Base-by-base conservation (phyloP, 208 protist genomes). In the Wallacemonas collosoma region DNA sequence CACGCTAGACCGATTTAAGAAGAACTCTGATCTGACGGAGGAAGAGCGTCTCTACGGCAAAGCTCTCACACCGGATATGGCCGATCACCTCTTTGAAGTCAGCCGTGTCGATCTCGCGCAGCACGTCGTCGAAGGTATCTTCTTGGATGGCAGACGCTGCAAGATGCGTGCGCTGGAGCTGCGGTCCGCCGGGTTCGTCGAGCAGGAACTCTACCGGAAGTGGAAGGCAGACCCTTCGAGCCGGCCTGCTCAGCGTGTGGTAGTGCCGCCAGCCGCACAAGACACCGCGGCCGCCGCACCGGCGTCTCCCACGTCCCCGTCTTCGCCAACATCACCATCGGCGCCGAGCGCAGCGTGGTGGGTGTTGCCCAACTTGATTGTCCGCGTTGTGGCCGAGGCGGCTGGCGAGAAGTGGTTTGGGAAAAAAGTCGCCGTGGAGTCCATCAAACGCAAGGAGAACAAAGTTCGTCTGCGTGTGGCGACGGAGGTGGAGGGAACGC, bases 191-290 rank as follows among this genome's bases (percentile, higher is more conserved):
- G 91, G 91, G 9, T 92, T 91, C 69, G 79, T 92, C 14, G 89
- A 96, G 72, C 67, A 54, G n/a, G 63, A 67, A 56, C 69, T 93
- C 35, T 93, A 85, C 69, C 61, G 43, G 1, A 44, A 74, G 57
- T 96, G 91, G 89, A 94, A 90, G 76, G 72, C 66, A 3, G 84
- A 96, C 58, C 86, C 89, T 17, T 68, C 73, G n/a, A 85, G 76
- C 35, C 87, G 89, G 0, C 91, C 91, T 1, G 82, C 90, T 50
- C 62, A 69, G 60, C 35, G 76, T 63, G 61, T 54, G 35, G 39
- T 41, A n/a, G 38, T 40, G 44, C 11, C 48, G 73, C 14, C 40
- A 7, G n/a, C 15, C 1, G 47, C 39, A 26, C 6, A 3, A 26
- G 45, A 50, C 45, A 50, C 12, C 12, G 45, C 45, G 8, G 45